These are phyloP conservation scores for Microbotryomycetes sp. DNA, from an alignment of 1,284 basidiomycete genomes.

Conservation along the genomic window DNA sequence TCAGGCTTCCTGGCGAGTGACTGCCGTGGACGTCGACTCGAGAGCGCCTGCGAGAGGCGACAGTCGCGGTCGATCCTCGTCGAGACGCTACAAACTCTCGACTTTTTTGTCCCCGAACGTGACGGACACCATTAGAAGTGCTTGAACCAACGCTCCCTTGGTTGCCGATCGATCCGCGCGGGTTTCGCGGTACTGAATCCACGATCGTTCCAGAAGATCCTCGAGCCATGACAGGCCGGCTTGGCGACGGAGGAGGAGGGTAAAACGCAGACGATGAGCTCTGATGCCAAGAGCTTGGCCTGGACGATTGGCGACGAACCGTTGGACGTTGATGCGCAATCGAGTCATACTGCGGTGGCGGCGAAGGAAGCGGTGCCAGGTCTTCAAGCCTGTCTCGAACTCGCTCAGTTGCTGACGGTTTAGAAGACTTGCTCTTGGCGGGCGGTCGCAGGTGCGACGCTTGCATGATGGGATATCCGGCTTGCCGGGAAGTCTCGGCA, in stretches of 20 bases:
- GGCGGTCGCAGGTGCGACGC: background rate
- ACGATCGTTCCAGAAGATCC: constrained; percentile 1
- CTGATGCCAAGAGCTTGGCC: background rate
- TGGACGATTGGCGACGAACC: background rate
- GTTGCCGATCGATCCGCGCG: background rate
- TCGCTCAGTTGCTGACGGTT: no score
- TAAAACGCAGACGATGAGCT: background rate
- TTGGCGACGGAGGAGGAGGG: background rate
- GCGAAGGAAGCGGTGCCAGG: background rate
- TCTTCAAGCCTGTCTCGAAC: no score
- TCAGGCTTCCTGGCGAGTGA: background rate
- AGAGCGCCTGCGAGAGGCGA: constrained; percentile 6
- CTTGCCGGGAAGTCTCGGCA: constrained; percentile 8
- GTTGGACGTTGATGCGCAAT: background rate
- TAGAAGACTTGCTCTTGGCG: no score
- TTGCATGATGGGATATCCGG: constrained; percentile 20
- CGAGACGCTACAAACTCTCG: constrained; percentile 10
- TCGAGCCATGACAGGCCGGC: constrained; percentile 1
- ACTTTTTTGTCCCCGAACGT: background rate
- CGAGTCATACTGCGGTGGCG: background rate
- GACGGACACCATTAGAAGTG: background rate
- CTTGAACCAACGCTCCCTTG: background rate
- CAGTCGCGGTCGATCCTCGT: background rate
- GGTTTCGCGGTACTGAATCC: constrained; percentile 15
- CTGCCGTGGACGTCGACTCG: background rate